Evolutionary conservation across 2,329 filamentous ascomycete species (phyloP).

Genomic region (Dactylonectria estremocensis): DNA sequence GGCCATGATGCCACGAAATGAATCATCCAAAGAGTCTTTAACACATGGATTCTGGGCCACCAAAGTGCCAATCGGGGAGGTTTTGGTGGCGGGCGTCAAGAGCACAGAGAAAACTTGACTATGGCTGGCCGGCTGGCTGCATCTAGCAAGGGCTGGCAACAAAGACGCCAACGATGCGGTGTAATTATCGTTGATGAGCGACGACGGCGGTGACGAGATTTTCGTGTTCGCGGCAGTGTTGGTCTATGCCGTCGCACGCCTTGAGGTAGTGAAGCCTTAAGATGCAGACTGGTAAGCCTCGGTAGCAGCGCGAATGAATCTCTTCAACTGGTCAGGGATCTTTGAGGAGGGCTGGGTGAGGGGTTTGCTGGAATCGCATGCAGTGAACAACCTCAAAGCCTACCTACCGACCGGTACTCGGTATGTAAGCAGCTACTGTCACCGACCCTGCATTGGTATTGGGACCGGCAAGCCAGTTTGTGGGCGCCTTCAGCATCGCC

Average conservation of each 20-base stretch:
- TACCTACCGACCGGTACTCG: too few species aligned
- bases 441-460: background rate
- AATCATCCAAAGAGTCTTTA: background rate
- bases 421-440: background rate
- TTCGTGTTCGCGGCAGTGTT: background rate
- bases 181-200: background rate
- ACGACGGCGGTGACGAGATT: constrained; percentile 1
- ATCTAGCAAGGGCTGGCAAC: background rate
- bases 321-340: constrained; percentile 10
- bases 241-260: constrained; percentile 3
- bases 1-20: background rate
- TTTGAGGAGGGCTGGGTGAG: constrained; percentile 10
- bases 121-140: constrained; percentile 13
- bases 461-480: background rate
- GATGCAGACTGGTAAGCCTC: background rate
- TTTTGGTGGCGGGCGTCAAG: background rate
- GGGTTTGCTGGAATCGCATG: background rate
- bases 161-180: constrained; percentile 1
- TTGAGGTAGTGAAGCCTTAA: constrained; percentile 7
- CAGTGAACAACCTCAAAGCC: background rate
- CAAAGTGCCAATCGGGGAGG: background rate
- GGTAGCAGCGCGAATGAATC: constrained; percentile 7
- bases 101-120: background rate
- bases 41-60: background rate
- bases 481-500: background rate